Evolutionary conservation across 768 basidiomycete species (phyloP).

Genomic region (Polyporus arcularius): DNA sequence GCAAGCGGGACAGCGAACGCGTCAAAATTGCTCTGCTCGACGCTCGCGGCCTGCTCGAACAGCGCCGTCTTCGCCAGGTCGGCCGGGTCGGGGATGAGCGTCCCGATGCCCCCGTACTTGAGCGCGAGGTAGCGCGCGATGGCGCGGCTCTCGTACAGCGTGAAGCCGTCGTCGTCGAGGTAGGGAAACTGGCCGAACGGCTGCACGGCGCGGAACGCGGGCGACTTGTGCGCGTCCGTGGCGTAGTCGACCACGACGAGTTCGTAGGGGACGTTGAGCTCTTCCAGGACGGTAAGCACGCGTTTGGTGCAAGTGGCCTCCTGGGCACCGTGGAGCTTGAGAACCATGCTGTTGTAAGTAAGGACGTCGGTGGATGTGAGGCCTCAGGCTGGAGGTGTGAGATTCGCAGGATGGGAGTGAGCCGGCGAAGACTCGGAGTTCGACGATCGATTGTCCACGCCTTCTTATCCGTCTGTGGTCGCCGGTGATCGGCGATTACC

Average conservation of each 20-base stretch:
- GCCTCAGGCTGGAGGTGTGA: no score
- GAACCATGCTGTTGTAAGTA: constrained; percentile 23
- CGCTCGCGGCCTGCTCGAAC: constrained; percentile 42
- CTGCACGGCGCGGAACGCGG: constrained; percentile 47
- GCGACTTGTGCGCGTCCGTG: constrained; percentile 46
- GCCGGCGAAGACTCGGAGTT: no score
- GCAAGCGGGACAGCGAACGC: constrained; percentile 41
- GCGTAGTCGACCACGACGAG: constrained; percentile 44
- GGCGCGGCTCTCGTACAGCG: constrained; percentile 64
- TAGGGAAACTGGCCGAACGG: constrained; percentile 70
- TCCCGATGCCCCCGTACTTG: constrained; percentile 51
- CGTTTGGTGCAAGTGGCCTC: constrained; percentile 50
- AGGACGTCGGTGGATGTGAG: not conserved
- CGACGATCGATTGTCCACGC: no score
- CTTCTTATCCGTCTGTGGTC: no score
- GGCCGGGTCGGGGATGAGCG: constrained; percentile 46
- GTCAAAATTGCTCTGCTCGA: constrained; percentile 57
- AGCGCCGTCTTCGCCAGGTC: constrained; percentile 39
- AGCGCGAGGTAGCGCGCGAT: constrained; percentile 58
- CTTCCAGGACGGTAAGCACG: constrained; percentile 52
- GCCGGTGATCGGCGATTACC: no score
- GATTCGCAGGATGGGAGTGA: no score
- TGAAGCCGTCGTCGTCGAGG: constrained; percentile 60
- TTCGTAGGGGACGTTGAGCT: constrained; percentile 58
- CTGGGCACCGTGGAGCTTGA: constrained; percentile 36